These are phyloP conservation scores for Alisma plantagoaquatica DNA, from an alignment of 106 monocot species.

Conservation along the genomic window DNA sequence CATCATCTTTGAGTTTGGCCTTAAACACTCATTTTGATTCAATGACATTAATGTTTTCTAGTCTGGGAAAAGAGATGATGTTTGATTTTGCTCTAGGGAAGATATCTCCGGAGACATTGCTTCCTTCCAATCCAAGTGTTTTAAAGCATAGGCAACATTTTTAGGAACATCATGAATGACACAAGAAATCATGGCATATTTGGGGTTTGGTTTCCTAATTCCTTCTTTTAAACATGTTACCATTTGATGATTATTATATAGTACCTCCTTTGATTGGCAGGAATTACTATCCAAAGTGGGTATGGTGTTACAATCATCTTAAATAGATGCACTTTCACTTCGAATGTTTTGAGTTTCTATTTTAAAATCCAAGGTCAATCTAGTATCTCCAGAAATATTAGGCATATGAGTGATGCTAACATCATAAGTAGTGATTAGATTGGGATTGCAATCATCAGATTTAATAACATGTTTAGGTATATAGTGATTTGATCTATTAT, in stretches of 20 bases:
- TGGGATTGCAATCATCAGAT: too few species aligned
- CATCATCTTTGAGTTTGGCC: not conserved
- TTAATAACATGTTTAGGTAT: too few species aligned
- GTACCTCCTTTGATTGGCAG: too few species aligned
- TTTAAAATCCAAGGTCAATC: too few species aligned
- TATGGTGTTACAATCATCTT: not conserved
- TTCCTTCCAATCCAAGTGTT: not conserved
- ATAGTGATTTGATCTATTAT: too few species aligned
- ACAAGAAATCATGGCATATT: not conserved
- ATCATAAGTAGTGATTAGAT: too few species aligned
- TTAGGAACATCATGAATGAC: not conserved
- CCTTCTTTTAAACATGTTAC: not conserved
- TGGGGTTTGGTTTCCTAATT: not conserved
- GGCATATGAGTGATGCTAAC: not conserved
- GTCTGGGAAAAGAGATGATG: not conserved
- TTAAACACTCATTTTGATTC: not conserved
- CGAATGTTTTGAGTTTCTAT: too few species aligned
- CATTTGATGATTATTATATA: not conserved
- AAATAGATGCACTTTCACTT: not conserved
- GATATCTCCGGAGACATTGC: not conserved
- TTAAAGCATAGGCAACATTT: not conserved
- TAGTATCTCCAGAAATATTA: not conserved
- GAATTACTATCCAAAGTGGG: not conserved
- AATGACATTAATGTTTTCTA: not conserved
- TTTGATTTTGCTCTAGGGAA: conserved; percentile 1